Evolutionary conservation across 345 rosid genomes (phyloP).

Genomic region (Carallia brachiata): DNA sequence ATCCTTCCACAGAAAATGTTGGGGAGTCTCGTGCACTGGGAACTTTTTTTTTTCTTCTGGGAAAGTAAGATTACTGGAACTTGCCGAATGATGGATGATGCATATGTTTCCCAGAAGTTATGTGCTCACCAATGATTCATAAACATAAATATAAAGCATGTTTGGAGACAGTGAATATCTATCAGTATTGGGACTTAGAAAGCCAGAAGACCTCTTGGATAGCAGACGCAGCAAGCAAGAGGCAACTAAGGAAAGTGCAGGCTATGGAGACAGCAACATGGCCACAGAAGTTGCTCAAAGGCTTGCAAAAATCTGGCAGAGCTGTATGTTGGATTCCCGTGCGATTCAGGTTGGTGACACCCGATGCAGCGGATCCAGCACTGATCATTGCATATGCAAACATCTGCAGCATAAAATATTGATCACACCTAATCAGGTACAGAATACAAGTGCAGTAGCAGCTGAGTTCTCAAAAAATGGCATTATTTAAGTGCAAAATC

Average conservation of each 20-base stretch:
- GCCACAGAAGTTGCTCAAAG: slow-evolving; percentile 63
- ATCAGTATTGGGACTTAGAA: slow-evolving; percentile 32
- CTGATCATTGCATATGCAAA: slow-evolving; percentile 63
- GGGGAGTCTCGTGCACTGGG: too few relatives aligned
- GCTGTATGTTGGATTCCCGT: slow-evolving; percentile 71
- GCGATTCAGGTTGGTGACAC: slow-evolving; percentile 75
- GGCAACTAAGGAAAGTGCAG: slow-evolving; percentile 58
- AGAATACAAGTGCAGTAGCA: background rate
- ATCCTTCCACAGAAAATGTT: too few relatives aligned
- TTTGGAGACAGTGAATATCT: slow-evolving; percentile 1
- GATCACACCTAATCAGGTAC: background rate
- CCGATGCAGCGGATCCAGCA: slow-evolving; percentile 79
- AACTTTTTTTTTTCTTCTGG: too few relatives aligned
- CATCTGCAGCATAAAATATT: slow-evolving; percentile 35
- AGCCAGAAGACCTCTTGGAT: slow-evolving; percentile 61
- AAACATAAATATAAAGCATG: background rate
- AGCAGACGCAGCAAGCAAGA: slow-evolving; percentile 53
- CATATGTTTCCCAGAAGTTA: slow-evolving; percentile 7
- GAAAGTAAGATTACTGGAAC: background rate
- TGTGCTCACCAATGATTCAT: background rate
- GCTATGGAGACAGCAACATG: slow-evolving; percentile 66
- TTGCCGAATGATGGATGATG: background rate
- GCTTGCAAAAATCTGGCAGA: slow-evolving; percentile 83
- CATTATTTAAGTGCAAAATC: background rate
- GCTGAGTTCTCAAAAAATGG: too few relatives aligned